Evolutionary conservation across 1,139 yeast species (phyloP).

Genomic region (Geotrichum citri-aurantii): DNA sequence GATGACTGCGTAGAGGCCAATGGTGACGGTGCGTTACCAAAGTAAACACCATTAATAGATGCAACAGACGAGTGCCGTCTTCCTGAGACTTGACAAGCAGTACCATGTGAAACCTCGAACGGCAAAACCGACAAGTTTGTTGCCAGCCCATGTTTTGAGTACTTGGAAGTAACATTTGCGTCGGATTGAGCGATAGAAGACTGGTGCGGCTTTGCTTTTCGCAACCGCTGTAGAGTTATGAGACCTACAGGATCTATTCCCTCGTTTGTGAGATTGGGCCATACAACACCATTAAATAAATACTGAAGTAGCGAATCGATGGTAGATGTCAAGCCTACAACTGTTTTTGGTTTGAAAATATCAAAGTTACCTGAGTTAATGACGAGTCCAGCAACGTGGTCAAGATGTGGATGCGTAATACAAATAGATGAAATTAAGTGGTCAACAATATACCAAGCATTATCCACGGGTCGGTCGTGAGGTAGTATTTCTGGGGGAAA

Average conservation of each 20-base stretch:
- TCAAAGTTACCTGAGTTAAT: conserved; percentile 63
- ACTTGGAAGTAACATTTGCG: neutral
- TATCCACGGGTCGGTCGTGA: conserved; percentile 26
- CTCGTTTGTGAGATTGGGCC: conserved; percentile 66
- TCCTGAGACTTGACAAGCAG: conserved; percentile 10
- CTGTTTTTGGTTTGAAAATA: conserved; percentile 35
- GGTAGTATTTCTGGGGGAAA: conserved; percentile 23
- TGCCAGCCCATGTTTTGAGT: conserved; percentile 9
- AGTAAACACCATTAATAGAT: neutral
- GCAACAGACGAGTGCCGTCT: conserved; percentile 15
- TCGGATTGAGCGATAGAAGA: neutral
- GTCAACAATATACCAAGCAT: conserved; percentile 37
- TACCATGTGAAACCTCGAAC: conserved; percentile 17
- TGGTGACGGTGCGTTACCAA: neutral
- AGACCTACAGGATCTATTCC: conserved; percentile 30
- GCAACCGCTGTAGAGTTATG: conserved; percentile 25
- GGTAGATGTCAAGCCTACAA: conserved; percentile 54
- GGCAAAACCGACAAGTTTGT: conserved; percentile 17
- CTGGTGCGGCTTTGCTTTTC: conserved; percentile 12
- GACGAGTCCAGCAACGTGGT: conserved; percentile 65
- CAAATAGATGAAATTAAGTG: conserved; percentile 42
- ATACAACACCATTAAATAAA: conserved; percentile 66
- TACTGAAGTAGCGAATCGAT: conserved; percentile 48
- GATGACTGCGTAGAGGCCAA: neutral
- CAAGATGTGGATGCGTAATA: conserved; percentile 80